Percentiles rank a stretch among this genome's conserved stretches.
Conservation (phyloP, 2,329 filamentous ascomycete species). For the Phialophora chinensis region DNA sequence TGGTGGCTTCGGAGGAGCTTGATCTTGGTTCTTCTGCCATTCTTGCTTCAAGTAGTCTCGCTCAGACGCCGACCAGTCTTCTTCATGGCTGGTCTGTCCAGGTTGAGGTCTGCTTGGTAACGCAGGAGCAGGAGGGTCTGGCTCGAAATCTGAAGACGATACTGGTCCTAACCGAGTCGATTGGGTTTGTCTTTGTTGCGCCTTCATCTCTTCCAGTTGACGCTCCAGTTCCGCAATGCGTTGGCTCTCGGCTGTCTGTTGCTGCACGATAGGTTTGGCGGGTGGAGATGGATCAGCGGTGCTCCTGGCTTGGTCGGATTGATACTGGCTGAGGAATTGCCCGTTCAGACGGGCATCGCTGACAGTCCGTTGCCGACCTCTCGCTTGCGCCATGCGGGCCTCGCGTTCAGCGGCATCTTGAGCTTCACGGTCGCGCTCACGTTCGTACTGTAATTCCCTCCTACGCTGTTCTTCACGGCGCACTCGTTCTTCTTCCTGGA, state of each 20-base stretch:
- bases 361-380: conserved; percentile 63
- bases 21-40: conserved; percentile 55
- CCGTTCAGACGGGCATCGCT: conserved; percentile 75
- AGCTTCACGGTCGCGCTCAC: conserved; percentile 66
- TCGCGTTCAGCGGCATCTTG: conserved; percentile 76
- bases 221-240: conserved; percentile 81
- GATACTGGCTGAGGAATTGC: conserved; percentile 86
- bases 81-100: conserved; percentile 56
- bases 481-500: conserved; percentile 51
- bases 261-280: conserved; percentile 47
- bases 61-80: conserved; percentile 66
- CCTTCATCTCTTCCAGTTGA: conserved; percentile 70
- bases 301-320: conserved; percentile 66
- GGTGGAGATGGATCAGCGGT: conserved; percentile 35
- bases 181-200: conserved; percentile 60
- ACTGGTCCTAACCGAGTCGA: background rate
- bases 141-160: background rate
- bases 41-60: conserved; percentile 64
- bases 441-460: conserved; percentile 62
- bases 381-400: conserved; percentile 69
- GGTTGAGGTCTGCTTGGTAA: conserved; percentile 34
- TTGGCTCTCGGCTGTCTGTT: conserved; percentile 59
- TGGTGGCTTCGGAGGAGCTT: conserved; percentile 38
- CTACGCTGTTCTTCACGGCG: conserved; percentile 56
- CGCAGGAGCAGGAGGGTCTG: conserved; percentile 23